These are phyloP conservation scores for Suhomyces canberraensis DNA, from an alignment of 805 yeast species.

Conservation along the genomic window DNA sequence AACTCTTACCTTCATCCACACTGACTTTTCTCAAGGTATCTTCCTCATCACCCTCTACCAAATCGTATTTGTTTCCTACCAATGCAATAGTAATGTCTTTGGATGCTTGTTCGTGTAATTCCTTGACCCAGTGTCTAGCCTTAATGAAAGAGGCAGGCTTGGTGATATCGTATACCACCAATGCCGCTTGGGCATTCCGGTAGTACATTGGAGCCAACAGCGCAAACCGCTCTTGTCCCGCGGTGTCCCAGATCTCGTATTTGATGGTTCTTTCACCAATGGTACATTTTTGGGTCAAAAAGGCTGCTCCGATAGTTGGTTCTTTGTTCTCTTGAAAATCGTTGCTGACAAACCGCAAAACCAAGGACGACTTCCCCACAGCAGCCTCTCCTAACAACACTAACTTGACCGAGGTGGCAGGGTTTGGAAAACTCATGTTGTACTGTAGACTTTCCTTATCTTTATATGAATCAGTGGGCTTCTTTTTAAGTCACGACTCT, in stretches of 20 bases:
- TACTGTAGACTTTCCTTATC: neutral
- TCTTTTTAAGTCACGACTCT: neutral
- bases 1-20: conserved; percentile 76
- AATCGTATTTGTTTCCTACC: conserved; percentile 89
- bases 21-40: conserved; percentile 69
- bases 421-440: conserved; percentile 29
- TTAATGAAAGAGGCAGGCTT: conserved; percentile 89
- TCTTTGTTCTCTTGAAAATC: conserved; percentile 97
- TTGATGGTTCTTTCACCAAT: conserved; percentile 84
- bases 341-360: conserved; percentile 86
- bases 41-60: conserved; percentile 52
- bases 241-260: conserved; percentile 95
- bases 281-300: conserved; percentile 87
- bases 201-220: conserved; percentile 96
- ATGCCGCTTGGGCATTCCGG: conserved; percentile 94
- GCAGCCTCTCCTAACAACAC: conserved; percentile 97
- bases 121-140: conserved; percentile 98
- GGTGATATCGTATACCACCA: conserved; percentile 93
- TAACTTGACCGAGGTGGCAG: conserved; percentile 74
- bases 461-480: neutral
- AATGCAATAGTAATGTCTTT: conserved; percentile 88
- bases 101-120: conserved; percentile 92
- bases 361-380: conserved; percentile 93
- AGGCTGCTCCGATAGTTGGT: conserved; percentile 98
- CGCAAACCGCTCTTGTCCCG: conserved; percentile 97